Conservation (phyloP, 768 basidiomycete genomes). For the Clitopilus passeckerianus region DNA sequence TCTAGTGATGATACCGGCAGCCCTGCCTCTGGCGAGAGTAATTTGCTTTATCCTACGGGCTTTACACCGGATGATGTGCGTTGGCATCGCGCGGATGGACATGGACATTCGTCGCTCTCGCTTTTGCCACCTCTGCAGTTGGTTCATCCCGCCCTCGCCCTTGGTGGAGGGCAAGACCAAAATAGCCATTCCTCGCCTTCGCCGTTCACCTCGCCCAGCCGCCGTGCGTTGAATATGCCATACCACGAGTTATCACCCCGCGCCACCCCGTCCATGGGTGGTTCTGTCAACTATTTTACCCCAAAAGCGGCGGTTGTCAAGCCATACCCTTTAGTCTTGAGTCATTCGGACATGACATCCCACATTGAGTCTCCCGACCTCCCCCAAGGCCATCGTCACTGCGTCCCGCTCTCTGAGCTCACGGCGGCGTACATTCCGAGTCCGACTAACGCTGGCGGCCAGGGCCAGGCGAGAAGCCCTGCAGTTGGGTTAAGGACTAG, state of each 20-base stretch:
- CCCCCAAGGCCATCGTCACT: constrained; percentile 6
- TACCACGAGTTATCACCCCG: neutral
- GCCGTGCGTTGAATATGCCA: neutral
- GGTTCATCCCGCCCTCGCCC: neutral
- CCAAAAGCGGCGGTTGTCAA: neutral
- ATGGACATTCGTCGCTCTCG: constrained; percentile 2
- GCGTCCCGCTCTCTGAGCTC: constrained; percentile 13
- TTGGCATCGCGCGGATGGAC: constrained; percentile 2
- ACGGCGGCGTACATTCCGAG: constrained; percentile 11
- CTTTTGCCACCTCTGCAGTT: constrained; percentile 6
- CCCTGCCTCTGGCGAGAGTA: constrained; percentile 11
- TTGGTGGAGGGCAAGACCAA: too few relatives aligned
- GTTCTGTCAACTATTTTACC: neutral
- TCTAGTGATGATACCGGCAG: constrained; percentile 9
- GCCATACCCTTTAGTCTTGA: constrained; percentile 1
- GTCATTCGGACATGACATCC: constrained; percentile 2
- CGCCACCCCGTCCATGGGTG: neutral
- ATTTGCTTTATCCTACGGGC: constrained; percentile 8
- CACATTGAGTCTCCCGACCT: neutral
- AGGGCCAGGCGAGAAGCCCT: neutral
- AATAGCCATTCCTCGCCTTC: constrained; percentile 4
- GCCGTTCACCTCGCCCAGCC: constrained; percentile 1
- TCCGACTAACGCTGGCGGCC: neutral
- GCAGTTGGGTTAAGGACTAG: neutral
- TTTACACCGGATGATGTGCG: constrained; percentile 6